These are phyloP conservation scores for Penicillium sp. DNA, from an alignment of 2,329 filamentous ascomycete species.

Conservation along the genomic window DNA sequence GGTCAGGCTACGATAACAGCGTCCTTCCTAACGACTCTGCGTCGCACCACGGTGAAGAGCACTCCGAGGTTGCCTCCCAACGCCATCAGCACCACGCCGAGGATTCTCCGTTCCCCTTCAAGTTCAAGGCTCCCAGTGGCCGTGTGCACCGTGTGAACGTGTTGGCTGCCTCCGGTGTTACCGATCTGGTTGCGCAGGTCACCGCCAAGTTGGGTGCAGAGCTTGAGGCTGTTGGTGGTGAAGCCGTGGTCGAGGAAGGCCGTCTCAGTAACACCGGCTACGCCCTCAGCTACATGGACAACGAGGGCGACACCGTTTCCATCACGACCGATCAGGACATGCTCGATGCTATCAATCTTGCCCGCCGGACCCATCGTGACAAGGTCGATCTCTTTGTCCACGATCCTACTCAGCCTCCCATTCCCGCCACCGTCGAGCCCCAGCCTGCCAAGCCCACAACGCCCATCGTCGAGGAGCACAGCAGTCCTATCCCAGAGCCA, in stretches of 20 bases:
- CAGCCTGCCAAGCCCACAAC: slow-evolving; percentile 52
- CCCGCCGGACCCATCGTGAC: slow-evolving; percentile 69
- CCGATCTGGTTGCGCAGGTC: slow-evolving; percentile 70
- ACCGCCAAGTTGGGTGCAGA: slow-evolving; percentile 79
- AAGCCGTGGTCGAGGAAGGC: slow-evolving; percentile 71
- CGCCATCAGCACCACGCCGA: slow-evolving; percentile 54
- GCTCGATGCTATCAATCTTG: slow-evolving; percentile 79
- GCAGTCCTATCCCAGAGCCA: slow-evolving; percentile 49
- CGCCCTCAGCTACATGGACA: slow-evolving; percentile 90
- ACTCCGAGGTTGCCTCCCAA: slow-evolving; percentile 62
- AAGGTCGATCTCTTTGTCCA: slow-evolving; percentile 98
- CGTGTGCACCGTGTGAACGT: slow-evolving; percentile 91
- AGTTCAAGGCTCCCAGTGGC: slow-evolving; percentile 95
- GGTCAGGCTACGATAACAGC: slow-evolving; percentile 61
- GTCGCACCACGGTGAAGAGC: slow-evolving; percentile 80
- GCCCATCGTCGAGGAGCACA: slow-evolving; percentile 46
- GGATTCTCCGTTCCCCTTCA: slow-evolving; percentile 87
- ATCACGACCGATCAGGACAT: slow-evolving; percentile 95
- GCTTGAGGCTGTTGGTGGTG: slow-evolving; percentile 75
- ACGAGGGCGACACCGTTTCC: slow-evolving; percentile 92
- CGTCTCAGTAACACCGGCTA: slow-evolving; percentile 73
- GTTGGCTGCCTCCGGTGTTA: slow-evolving; percentile 71
- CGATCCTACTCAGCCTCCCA: slow-evolving; percentile 81
- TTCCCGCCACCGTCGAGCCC: slow-evolving; percentile 59
- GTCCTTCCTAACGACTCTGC: slow-evolving; percentile 91